phyloP scores from a whole-genome alignment of 495 filamentous ascomycete species.

The Hypoxylon lienhwacheense region DNA sequence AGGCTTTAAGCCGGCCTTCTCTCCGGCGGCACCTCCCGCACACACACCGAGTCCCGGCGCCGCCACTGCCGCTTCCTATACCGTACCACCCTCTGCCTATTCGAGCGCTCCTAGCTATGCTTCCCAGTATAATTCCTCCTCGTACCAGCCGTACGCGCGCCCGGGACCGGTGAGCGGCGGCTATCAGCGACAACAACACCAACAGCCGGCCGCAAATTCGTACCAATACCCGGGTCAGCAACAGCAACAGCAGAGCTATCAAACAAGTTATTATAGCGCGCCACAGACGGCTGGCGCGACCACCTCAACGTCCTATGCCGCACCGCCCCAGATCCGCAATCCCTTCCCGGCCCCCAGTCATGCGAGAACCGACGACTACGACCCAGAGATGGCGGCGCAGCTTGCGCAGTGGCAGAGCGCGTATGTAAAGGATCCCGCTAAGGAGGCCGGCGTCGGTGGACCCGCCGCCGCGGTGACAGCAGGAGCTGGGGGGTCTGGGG shows the following conservation, averaged over 20 bases:
- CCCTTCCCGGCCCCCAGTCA: conserved; percentile 73
- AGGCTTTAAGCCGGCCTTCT: conserved; percentile 63
- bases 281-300: conserved; percentile 43
- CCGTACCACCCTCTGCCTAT: conserved; percentile 38
- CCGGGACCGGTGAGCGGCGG: conserved; percentile 39
- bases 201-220: conserved; percentile 33
- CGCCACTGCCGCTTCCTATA: conserved; percentile 35
- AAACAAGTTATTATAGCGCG: conserved; percentile 52
- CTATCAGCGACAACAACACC: conserved; percentile 41
- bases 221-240: conserved; percentile 48
- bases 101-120: conserved; percentile 44
- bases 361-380: conserved; percentile 51
- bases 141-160: conserved; percentile 41
- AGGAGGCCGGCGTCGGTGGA: conserved; percentile 19
- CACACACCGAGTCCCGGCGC: conserved; percentile 38
- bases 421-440: conserved; percentile 63
- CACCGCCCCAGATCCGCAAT: conserved; percentile 78
- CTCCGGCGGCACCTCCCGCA: conserved; percentile 41
- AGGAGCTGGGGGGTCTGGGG: conserved; percentile 32
- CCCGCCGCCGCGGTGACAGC: conserved; percentile 20
- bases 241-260: conserved; percentile 51
- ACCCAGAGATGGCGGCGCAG: conserved; percentile 88
- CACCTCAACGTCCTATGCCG: conserved; percentile 46
- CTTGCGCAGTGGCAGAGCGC: conserved; percentile 97
- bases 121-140: conserved; percentile 39